Percentiles rank a stretch among this genome's conserved stretches.
phyloP scores from a whole-genome alignment of 2,329 filamentous ascomycete species.

The Ophiostoma fasciatum region DNA sequence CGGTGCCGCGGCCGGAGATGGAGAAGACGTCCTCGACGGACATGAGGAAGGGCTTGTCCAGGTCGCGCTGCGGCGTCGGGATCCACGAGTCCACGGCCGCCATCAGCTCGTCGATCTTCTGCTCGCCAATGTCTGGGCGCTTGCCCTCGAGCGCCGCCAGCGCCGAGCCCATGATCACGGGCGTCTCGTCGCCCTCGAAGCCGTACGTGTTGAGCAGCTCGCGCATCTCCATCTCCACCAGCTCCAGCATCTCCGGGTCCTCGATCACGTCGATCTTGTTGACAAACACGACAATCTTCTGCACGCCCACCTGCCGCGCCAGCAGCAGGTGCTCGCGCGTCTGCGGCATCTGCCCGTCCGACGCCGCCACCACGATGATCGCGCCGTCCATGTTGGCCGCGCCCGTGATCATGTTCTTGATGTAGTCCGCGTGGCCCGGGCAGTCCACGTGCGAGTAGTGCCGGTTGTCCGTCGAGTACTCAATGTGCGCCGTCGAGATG shows the following conservation, averaged over 20 bases:
- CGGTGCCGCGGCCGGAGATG: conserved; percentile 85
- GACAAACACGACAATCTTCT: conserved; percentile 97
- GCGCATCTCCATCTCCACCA: conserved; percentile 99
- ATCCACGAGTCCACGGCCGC: conserved; percentile 90
- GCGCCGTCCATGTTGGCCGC: conserved; percentile 98
- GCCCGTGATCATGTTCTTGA: conserved; percentile 99
- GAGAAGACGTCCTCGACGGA: conserved; percentile 90
- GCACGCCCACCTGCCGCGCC: conserved; percentile 93
- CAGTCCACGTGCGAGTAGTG: conserved; percentile 99
- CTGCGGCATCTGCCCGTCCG: conserved; percentile 99
- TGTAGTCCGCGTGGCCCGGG: conserved; percentile 99
- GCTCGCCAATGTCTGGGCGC: conserved; percentile 68
- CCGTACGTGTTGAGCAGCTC: conserved; percentile 86
- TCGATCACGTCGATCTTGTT: conserved; percentile 98
- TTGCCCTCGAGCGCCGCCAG: conserved; percentile 85
- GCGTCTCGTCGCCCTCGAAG: conserved; percentile 96
- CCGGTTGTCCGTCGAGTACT: conserved; percentile 85
- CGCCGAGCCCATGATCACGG: conserved; percentile 92
- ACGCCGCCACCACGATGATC: conserved; percentile 96
- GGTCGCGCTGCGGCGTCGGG: conserved; percentile 81
- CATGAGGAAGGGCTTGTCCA: conserved; percentile 99
- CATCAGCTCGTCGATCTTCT: conserved; percentile 87
- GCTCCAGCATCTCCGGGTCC: conserved; percentile 98
- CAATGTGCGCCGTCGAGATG: conserved; percentile 95
- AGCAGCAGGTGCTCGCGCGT: conserved; percentile 96